Evolutionary conservation across 768 basidiomycete species (phyloP).

Genomic region (Xanthoconium purpureum): DNA sequence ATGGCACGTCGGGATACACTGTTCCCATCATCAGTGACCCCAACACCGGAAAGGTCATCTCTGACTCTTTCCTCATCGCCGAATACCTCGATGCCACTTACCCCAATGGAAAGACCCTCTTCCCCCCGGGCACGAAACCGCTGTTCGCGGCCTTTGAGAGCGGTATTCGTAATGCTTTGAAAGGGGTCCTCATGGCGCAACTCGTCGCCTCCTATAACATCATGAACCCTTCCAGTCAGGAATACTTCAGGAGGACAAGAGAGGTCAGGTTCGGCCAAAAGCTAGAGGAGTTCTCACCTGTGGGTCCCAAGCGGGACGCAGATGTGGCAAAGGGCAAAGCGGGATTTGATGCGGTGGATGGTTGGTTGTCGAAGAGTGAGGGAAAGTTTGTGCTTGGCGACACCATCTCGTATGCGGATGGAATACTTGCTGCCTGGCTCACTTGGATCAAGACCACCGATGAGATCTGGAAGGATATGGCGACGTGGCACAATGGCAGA

Average conservation of each 20-base stretch:
- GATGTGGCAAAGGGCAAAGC: no score
- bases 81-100: no score
- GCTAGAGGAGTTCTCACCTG: background rate
- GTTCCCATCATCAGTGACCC: conserved; percentile 25
- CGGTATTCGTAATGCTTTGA: background rate
- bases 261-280: conserved; percentile 32
- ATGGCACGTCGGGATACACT: conserved; percentile 38
- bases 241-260: conserved; percentile 18
- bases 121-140: no score
- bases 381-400: conserved; percentile 33
- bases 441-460: conserved; percentile 33
- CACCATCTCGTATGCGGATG: conserved; percentile 28
- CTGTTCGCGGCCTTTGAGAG: no score
- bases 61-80: no score
- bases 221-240: no score
- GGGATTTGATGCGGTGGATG: conserved; percentile 25
- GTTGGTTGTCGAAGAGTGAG: conserved; percentile 29
- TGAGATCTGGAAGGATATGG: conserved; percentile 34
- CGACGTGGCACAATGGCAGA: conserved; percentile 30
- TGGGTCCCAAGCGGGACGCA: no score
- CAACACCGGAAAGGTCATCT: no score
- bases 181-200: conserved; percentile 11
- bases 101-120: no score
- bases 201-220: background rate
- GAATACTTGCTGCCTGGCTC: conserved; percentile 33